Base-by-base conservation (phyloP, 2,329 filamentous ascomycete species). In the Epichloe coenophiala region DNA sequence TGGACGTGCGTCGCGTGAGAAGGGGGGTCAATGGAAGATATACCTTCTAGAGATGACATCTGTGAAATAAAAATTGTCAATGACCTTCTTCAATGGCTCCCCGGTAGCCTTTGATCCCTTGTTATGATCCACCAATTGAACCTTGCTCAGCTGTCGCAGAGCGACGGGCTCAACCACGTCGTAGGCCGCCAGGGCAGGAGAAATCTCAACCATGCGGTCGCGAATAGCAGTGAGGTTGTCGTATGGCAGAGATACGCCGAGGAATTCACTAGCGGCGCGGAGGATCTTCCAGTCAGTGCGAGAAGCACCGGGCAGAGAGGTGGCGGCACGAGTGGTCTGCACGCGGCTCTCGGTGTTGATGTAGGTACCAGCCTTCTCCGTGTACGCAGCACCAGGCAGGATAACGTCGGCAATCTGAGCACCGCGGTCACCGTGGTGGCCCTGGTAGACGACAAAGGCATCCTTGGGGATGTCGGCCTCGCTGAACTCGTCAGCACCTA, bases 211-310 rank as follows among this genome's bases (percentile, higher is more conserved):
- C 88, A 97, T 95, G 60, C 93, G 86, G 68, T 96, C 89, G 51
- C 93, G 81, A 48, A 98, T 78, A 61, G 82, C 78, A 57, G 93
- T 86, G 47, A 98, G 79, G 63, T 97, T 89, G 61, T 98, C 91
- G 64, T 97, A 98, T 21, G 89, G 87, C 49, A 98, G 79, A 57
- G 90, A 84, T 31, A 76, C 81, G 54, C 86, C 88, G 15, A 98
- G 77, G 72, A 95, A 96, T 71, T 97, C 93, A 63, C 86, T 93
- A 51, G 79, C 82, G 17, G 93, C 93, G 57, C 93, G 88, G 60
- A 98, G 83, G 63, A 98, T 97, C 81, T 97, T 98, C 93, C 93
- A 98, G 72, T 98, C 93, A 56, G 93, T 91, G 63, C 93, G 82
- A 51, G 91, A 82, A 49, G 89, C 93, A 53, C 93, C 93, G 23